Base-by-base conservation (phyloP, 495 filamentous ascomycete genomes). In the Tuber umbilicatum region DNA sequence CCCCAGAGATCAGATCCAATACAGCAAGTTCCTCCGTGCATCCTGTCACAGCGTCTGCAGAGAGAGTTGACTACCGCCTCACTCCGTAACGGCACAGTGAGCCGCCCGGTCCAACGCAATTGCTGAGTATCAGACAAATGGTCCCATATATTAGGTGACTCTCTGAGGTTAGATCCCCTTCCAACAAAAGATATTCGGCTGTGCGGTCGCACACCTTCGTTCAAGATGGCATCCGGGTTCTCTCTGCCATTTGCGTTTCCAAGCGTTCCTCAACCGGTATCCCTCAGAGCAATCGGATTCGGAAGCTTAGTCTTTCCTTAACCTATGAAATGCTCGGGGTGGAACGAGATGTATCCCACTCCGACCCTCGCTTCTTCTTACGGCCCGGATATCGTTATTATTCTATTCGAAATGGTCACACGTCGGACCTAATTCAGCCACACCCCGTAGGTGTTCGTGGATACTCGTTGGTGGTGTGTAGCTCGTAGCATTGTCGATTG, bases 81-180 rank as follows among this genome's bases (percentile, higher is more conserved):
- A 1, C 60, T 69, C n/a, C 27, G 42, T 69, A 77, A 55, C 37
- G 69, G 68, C 43, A 70, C 41, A 74, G 12, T 72, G 37, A 19
- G n/a, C 21, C 73, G 38, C 39, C 50, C 64, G 21, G 73, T 78
- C 12, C 9, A 70, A 70, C 21, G 60, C 73, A 72, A 55, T 73
- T 19, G n/a, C 37, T 23, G 50, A 78, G 50, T 75, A 78, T 75
- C 70, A 37, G 76, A 75, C 21, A 60, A 37, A 78, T 75, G 67
- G 38, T 73, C 27, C 60, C 41, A 72, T 72, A 73, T 3, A 73
- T 60, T 38, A 73, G 39, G 68, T 75, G 21, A 75, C 73, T 75
- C 76, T 68, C 70, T 70, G 31, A 73, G 73, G 35, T 70, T 60
- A 50, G 50, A 75, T 72, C 70, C 43, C 10, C 73, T 69, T 75